Base-by-base conservation (phyloP, 441 rosid genomes). In the Adansonia rubrostipa region DNA sequence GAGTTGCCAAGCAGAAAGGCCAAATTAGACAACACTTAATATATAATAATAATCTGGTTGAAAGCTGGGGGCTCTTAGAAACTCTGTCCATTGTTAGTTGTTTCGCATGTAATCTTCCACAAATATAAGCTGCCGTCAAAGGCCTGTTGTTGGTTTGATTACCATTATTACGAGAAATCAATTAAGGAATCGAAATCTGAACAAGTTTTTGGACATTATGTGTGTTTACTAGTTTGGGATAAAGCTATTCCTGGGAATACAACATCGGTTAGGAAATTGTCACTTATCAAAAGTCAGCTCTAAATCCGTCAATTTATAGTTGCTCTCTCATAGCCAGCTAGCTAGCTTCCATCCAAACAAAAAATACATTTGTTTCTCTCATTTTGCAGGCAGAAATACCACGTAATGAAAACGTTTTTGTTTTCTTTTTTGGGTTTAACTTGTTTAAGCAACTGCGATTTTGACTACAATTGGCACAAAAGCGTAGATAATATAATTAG, bases 31-130 rank as follows among this genome's bases (percentile, higher is more conserved):
- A 36, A 3, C 3, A 42, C 47, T 53, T 36, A 44, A 24, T 75
- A 24, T 4, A 61, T 2, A 48, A 79, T 7, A 7, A 19, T 14
- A 69, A 56, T 61, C 20, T 20, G 9, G 50, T 45, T 75, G 64
- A 51, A 17, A 24, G 47, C 24, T 51, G 13, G 47, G 65, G 28
- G 28, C 11, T n/a, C 40, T 70, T 48, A 44, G 4, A 67, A 36
- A 61, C 13, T 67, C 44, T 33, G 19, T 66, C 48, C 10, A 17
- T 50, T 22, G 20, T 1, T 72, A 65, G 78, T 68, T 50, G 50
- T 63, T 42, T 68, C 33, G 78, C 77, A 73, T 51, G 76, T 60
- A 73, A 7, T 67, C 72, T 19, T 54, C 73, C 53, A 45, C 7
- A 54, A 70, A 61, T 11, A 22, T 19, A 24, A 48, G 70, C 67